Conservation (phyloP, 208 protist genomes). For the Kentomonas sorsogonicus region DNA sequence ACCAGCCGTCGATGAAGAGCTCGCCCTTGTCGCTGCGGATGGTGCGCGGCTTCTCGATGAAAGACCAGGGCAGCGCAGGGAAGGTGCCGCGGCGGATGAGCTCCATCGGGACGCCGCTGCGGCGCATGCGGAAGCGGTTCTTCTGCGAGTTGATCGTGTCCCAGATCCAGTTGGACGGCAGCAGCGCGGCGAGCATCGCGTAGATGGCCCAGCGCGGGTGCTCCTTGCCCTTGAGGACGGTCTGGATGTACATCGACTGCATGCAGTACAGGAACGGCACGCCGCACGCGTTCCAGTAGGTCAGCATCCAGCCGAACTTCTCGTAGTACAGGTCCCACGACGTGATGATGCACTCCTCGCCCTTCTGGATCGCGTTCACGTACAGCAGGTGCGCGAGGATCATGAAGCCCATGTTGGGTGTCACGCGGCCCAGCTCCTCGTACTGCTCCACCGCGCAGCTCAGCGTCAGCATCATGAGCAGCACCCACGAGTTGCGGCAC, state of each 20-base stretch:
- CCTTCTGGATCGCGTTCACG: slow-evolving; percentile 92
- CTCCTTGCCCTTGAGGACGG: slow-evolving; percentile 53
- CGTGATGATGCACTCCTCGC: slow-evolving; percentile 91
- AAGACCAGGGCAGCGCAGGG: slow-evolving; percentile 90
- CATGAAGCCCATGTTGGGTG: slow-evolving; percentile 89
- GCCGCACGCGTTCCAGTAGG: slow-evolving; percentile 94
- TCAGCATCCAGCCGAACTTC: slow-evolving; percentile 94
- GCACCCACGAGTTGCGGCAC: slow-evolving; percentile 92
- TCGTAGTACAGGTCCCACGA: slow-evolving; percentile 97
- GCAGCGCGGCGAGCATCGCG: slow-evolving; percentile 68
- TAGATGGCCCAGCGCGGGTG: slow-evolving; percentile 53
- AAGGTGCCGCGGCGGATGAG: slow-evolving; percentile 81
- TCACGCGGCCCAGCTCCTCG: slow-evolving; percentile 70
- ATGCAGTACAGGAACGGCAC: slow-evolving; percentile 95
- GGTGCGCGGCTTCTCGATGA: slow-evolving; percentile 86
- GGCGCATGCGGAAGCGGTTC: slow-evolving; percentile 90
- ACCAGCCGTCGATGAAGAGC: slow-evolving; percentile 93
- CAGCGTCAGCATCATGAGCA: slow-evolving; percentile 91
- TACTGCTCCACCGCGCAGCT: slow-evolving; percentile 87
- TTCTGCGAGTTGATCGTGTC: slow-evolving; percentile 94
- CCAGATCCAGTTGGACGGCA: slow-evolving; percentile 90
- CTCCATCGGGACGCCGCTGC: slow-evolving; percentile 57
- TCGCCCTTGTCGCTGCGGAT: slow-evolving; percentile 82
- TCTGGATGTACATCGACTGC: slow-evolving; percentile 87
- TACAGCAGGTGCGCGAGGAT: slow-evolving; percentile 92